Evolutionary conservation across 1,284 basidiomycete species (phyloP), one percentile per base, ranked within the genome.

Genomic region (Moesziomyces antarcticus): DNA sequence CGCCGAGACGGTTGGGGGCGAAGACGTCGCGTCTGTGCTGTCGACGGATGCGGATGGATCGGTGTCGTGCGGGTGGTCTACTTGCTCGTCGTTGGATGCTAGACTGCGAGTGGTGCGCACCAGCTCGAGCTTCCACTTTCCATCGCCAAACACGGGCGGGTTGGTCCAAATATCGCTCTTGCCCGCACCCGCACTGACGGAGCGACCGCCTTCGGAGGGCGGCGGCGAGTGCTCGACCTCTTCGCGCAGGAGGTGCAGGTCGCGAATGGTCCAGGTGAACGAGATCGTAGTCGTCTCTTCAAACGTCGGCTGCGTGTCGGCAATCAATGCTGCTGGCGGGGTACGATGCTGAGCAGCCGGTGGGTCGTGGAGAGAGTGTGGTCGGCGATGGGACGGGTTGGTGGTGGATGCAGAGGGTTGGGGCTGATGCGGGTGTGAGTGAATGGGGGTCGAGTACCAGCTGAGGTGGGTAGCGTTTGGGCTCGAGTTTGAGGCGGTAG

Each of bases 61-160:
- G 16, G 40, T 25, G 30, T 64, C 30, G 30, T 30, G 30, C 30
- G 30, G 11, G 30, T 5, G 6, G 30, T 5, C 6, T 30, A 30
- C 6, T 1, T 5, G 9, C 10, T 30, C 9, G 30, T 10, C 30
- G 7, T 9, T 30, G 30, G 9, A 8, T 1, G 30, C 21, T 27
- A 66, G 46, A 33, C 56, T 40, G 2, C 73, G 59, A 3, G 57
- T 50, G 20, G 73, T 76, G 3, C 78, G 70, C 1, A 77, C 71
- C 11, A 82, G 73, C 57, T 82, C 81, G n/a, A 83, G 52, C 51
- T 75, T 80, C 82, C 82, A 83, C 40, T 75, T 81, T 45, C 77
- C 78, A 40, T 79, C 77, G 21, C 81, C 82, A 61, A 83, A 83
- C 27, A 79, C 25, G 13, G 82, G 82, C 35, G 79, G 75, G 45